Conservation (phyloP, 2,329 filamentous ascomycete species). For the Botrytis pseudocinerea region DNA sequence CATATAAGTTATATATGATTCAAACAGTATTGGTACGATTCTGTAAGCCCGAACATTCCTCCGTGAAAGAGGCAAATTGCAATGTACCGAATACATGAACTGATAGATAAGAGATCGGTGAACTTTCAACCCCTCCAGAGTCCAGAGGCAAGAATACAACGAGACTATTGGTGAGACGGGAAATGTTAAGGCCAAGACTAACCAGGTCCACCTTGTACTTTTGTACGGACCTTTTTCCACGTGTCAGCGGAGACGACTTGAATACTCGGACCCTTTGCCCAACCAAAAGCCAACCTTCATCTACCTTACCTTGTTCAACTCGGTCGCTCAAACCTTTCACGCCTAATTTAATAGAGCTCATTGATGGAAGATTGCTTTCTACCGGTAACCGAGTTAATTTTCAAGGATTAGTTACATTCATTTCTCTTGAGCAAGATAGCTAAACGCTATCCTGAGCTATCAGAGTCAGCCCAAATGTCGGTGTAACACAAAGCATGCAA, state of each 20-base stretch:
- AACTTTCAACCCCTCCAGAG: conserved; percentile 7
- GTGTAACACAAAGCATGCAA: conserved; percentile 23
- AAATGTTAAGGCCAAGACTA: background rate
- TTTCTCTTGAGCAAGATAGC: background rate
- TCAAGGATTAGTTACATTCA: background rate
- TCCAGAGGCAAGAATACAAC: background rate
- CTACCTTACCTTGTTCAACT: background rate
- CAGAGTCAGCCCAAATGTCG: conserved; percentile 22
- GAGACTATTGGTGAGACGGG: background rate
- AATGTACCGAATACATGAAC: background rate
- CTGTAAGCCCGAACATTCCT: background rate
- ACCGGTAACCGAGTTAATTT: background rate
- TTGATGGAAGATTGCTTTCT: conserved; percentile 1
- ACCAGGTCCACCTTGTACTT: background rate
- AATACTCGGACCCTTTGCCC: background rate
- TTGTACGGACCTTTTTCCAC: conserved; percentile 19
- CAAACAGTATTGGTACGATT: background rate
- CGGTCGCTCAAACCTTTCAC: background rate
- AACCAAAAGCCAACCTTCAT: background rate
- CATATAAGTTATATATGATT: background rate
- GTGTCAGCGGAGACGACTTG: conserved; percentile 7
- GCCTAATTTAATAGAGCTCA: background rate
- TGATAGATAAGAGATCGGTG: conserved; percentile 11
- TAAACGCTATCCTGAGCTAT: background rate
- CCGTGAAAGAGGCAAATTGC: background rate